Conservation (phyloP, 2,329 filamentous ascomycete genomes). For the Beauveria medogensis region DNA sequence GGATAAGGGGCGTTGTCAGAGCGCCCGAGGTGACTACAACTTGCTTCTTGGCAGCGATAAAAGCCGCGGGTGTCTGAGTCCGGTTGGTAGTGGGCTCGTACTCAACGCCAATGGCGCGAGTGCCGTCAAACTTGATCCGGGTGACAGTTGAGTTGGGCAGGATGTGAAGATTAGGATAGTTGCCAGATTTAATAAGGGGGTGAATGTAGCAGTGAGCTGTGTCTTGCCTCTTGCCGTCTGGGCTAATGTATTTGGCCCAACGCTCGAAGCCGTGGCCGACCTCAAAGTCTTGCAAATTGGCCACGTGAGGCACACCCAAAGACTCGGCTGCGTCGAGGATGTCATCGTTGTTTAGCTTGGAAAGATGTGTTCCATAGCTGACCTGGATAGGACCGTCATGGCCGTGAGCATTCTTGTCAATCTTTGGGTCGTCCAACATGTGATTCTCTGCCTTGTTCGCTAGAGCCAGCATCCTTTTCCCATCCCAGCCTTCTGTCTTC, state of each 20-base stretch:
- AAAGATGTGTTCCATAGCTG: conserved; percentile 36
- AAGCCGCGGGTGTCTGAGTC: not conserved
- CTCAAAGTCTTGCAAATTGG: conserved; percentile 41
- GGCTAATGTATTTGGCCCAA: conserved; percentile 39
- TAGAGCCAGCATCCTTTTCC: conserved; percentile 41
- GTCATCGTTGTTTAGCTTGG: conserved; percentile 30
- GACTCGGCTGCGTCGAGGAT: conserved; percentile 41
- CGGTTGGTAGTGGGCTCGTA: conserved; percentile 22
- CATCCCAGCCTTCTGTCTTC: conserved; percentile 42
- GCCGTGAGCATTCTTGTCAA: conserved; percentile 30
- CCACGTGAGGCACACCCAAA: conserved; percentile 38
- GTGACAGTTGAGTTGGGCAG: conserved; percentile 46
- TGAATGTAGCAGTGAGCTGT: conserved; percentile 45
- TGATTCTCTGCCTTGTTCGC: conserved; percentile 46
- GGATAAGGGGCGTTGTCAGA: conserved; percentile 40
- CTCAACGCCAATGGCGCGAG: conserved; percentile 46
- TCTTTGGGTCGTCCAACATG: conserved; percentile 29
- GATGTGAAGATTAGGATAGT: conserved; percentile 46
- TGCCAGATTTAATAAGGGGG: conserved; percentile 36
- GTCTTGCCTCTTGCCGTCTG: conserved; percentile 44
- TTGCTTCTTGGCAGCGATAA: conserved; percentile 44
- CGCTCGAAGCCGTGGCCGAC: conserved; percentile 23
- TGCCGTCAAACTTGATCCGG: conserved; percentile 39
- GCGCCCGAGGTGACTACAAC: conserved; percentile 42
- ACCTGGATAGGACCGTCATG: conserved; percentile 41